Percentiles rank a stretch among this genome's conserved stretches.
Evolutionary conservation across 177 flowering plant species (phyloP).

Genomic region (Telopea speciosissima): DNA sequence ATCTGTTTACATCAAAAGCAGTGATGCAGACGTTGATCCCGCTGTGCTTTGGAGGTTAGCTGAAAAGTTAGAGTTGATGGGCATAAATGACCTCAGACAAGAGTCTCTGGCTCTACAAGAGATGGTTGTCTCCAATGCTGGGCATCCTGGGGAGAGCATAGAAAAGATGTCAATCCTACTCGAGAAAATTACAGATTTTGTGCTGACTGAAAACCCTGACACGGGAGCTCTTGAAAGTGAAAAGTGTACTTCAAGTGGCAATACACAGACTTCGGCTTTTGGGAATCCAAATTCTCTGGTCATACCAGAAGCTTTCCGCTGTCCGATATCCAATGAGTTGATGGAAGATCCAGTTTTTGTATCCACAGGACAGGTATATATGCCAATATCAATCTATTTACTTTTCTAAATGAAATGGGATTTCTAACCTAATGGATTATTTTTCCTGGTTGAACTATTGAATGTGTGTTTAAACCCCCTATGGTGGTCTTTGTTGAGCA

Average conservation of each 20-base stretch:
- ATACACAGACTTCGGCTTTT: conserved; percentile 31
- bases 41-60: conserved; percentile 55
- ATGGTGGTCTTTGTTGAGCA: background rate
- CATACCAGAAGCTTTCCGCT: conserved; percentile 91
- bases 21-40: conserved; percentile 41
- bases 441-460: background rate
- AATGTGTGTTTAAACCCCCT: background rate
- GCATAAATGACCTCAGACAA: conserved; percentile 65
- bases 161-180: conserved; percentile 82
- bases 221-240: conserved; percentile 39
- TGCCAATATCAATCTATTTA: background rate
- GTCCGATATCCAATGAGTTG: conserved; percentile 90
- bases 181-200: conserved; percentile 79
- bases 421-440: background rate
- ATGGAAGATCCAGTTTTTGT: conserved; percentile 99
- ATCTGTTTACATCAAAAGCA: conserved; percentile 40
- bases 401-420: background rate
- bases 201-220: conserved; percentile 64
- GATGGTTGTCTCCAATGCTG: conserved; percentile 66
- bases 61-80: conserved; percentile 63
- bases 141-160: conserved; percentile 76
- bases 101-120: conserved; percentile 91
- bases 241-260: conserved; percentile 27
- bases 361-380: conserved; percentile 88
- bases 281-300: conserved; percentile 39